A percentile compares a stretch with the other conserved stretches of the same genome.
Conservation (phyloP, 768 basidiomycete genomes). For the Kwoniella sp. region DNA sequence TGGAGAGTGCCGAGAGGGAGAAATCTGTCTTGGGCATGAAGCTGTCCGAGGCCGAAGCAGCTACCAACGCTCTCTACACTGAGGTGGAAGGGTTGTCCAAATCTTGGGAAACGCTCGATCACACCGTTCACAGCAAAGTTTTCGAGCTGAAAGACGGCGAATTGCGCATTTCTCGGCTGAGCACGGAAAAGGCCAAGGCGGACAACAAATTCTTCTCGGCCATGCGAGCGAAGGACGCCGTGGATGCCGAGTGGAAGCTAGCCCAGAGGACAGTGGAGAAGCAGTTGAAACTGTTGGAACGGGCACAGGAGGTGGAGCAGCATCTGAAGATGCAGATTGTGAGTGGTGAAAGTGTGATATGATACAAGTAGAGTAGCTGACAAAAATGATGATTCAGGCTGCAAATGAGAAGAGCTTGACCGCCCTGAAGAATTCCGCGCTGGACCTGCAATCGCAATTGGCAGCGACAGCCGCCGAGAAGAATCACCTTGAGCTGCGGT, state of each 20-base stretch:
- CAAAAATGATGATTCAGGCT: constrained; percentile 46
- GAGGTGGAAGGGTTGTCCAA: constrained; percentile 81
- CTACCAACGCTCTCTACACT: constrained; percentile 69
- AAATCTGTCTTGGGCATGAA: constrained; percentile 61
- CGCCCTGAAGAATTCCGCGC: constrained; percentile 40
- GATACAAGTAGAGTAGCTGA: no score
- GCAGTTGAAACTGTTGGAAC: constrained; percentile 64
- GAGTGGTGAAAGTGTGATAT: constrained; percentile 34
- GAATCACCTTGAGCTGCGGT: constrained; percentile 32
- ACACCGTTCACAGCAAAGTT: constrained; percentile 75
- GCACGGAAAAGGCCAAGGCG: constrained; percentile 82
- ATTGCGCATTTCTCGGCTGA: constrained; percentile 62
- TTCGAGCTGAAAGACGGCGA: constrained; percentile 74
- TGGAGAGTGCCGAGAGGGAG: constrained; percentile 68
- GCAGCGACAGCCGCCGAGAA: constrained; percentile 36
- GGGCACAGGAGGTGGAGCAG: constrained; percentile 62
- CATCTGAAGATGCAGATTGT: constrained; percentile 61
- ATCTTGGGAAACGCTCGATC: constrained; percentile 79
- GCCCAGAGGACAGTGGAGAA: constrained; percentile 59
- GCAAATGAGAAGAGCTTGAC: constrained; percentile 49
- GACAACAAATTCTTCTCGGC: constrained; percentile 91
- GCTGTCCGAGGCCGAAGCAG: constrained; percentile 62
- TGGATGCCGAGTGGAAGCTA: constrained; percentile 69
- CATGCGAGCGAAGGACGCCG: constrained; percentile 81
- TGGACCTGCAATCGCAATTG: constrained; percentile 40